Base-by-base conservation (phyloP, 2,329 filamentous ascomycete species). In the Calonectria pteridis region DNA sequence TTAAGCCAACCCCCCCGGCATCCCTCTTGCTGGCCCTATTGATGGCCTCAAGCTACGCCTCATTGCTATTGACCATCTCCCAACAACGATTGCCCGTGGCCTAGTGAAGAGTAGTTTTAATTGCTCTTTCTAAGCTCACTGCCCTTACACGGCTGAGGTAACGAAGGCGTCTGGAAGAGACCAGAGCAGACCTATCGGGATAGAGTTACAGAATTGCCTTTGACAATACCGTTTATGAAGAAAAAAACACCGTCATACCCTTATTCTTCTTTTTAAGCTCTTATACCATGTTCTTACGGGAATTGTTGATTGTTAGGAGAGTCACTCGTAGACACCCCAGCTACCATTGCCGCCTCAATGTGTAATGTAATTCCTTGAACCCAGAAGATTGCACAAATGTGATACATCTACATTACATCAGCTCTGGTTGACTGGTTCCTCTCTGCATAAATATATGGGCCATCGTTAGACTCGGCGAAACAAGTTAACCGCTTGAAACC, bases 1-100 rank as follows among this genome's bases (percentile, higher is more conserved):
- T 43, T n/a, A 18, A 10, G 18, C 40, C 40, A 43, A 20, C 40
- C 7, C 33, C 2, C 29, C n/a, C n/a, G n/a, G n/a, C n/a, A n/a
- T n/a, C n/a, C 89, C 92, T 1, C 93, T 96, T 35, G 87, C 91
- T 43, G 83, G 91, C 88, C 73, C 90, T n/a, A 43, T 88, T 84
- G 82, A 86, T 67, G 86, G 86, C 69, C 90, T 92, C 0, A 89
- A 90, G 9, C 85, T 98, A 72, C 92, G 90, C 63, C 94, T 98
- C 78, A 97, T 98, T 84, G 93, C 92, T 83, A 96, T 97, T 81
- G 94, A 97, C 84, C 94, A 96, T 83, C 88, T 97, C 69, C 94
- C 94, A 6, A 93, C 92, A 68, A 89, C 98, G 76, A 88, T 98
- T 46, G n/a, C n/a, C n/a, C n/a, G n/a, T n/a, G n/a, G 94, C 96